These are phyloP conservation scores for Leptomonas seymouri DNA, from an alignment of 208 protist species.

Conservation along the genomic window DNA sequence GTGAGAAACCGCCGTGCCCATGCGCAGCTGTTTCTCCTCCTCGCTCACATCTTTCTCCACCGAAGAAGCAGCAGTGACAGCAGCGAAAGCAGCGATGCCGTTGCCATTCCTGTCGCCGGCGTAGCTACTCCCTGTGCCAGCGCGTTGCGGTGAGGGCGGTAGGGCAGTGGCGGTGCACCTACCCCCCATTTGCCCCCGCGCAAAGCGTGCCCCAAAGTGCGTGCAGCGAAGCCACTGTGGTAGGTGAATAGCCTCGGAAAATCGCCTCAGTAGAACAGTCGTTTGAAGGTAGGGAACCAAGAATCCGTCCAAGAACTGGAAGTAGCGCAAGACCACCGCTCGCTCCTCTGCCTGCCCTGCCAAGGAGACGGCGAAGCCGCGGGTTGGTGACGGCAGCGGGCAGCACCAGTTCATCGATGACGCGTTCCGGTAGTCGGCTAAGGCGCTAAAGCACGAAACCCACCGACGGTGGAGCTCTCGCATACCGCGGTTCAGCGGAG, in stretches of 20 bases:
- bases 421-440: constrained; percentile 31
- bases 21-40: constrained; percentile 11
- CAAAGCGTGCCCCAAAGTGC: constrained; percentile 22
- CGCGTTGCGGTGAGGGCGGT: constrained; percentile 3
- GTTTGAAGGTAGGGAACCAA: constrained; percentile 40
- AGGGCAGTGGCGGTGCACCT: neutral
- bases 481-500: constrained; percentile 34
- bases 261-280: constrained; percentile 35
- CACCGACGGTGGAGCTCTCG: constrained; percentile 43
- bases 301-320: constrained; percentile 38
- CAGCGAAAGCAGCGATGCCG: neutral
- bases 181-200: constrained; percentile 12
- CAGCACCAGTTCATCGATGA: constrained; percentile 24
- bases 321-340: constrained; percentile 32
- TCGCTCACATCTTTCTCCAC: neutral
- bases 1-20: constrained; percentile 10
- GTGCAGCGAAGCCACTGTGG: constrained; percentile 40
- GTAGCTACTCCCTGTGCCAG: constrained; percentile 2
- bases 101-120: neutral
- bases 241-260: constrained; percentile 44
- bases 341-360: constrained; percentile 5
- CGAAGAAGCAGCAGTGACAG: neutral
- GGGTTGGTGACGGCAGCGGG: constrained; percentile 17
- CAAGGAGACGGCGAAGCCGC: constrained; percentile 4
- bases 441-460: constrained; percentile 33